Evolutionary conservation across 1,139 yeast species (phyloP), one percentile per base, ranked within the genome.

Genomic region (Magnusiomyces fungicola): DNA sequence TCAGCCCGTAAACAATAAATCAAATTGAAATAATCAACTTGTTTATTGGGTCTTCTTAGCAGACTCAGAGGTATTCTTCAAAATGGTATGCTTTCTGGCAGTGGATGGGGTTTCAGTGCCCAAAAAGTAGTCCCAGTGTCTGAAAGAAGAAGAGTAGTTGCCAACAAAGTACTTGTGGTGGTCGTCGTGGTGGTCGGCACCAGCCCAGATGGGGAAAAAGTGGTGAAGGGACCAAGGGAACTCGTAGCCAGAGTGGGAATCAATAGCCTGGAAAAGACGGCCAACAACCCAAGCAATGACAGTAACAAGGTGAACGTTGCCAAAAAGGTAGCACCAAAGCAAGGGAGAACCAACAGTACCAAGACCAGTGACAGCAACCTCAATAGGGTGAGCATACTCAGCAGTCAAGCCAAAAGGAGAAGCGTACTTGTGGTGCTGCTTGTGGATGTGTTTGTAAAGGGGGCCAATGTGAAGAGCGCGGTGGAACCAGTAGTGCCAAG

Each of bases 391-490:
- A 7, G 97, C 97, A 65, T 90, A 90, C 69, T 90, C 97, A 24
- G 97, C 97, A 49, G 97, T 83, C 55, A 90, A 73, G 22, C 97
- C 97, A 65, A 90, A 90, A 30, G 97, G 97, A 38, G 97, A 97
- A 25, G 97, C 96, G 65, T 89, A 90, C 67, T 89, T 81, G 70
- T 90, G 97, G 69, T 90, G 97, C 71, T 87, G 95, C 72, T 90
- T 90, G 73, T 90, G 97, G 60, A 90, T 87, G 66, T 83, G 78
- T 70, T 85, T 87, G 76, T 90, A 90, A 64, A 90, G 81, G 57
- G 80, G 75, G 49, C 95, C 95, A 63, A 80, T 76, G 68, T 90
- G 97, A 67, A 90, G 80, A 33, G 81, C 75, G 59, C 97, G 79
- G 69, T 90, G 97, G 64, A 84, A 83, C 85, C 94, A 83, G 73